Conservation (phyloP, 805 yeast genomes). For the Myxozyma mucilagina region DNA sequence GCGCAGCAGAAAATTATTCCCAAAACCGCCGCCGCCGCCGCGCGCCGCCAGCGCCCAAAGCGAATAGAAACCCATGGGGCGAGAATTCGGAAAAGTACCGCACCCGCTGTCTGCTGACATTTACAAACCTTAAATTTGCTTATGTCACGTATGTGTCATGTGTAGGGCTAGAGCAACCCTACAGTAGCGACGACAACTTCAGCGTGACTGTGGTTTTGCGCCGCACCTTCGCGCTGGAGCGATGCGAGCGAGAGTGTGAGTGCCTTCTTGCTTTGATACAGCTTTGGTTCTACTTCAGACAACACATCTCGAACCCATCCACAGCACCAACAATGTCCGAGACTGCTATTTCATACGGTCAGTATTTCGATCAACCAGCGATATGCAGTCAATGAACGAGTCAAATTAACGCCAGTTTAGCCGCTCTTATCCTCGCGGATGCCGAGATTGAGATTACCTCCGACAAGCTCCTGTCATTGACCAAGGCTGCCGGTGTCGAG, state of each 20-base stretch:
- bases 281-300: no score
- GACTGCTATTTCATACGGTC: slow-evolving; percentile 82
- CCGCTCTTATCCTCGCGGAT: slow-evolving; percentile 97
- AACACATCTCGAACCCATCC: no score
- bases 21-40: background rate
- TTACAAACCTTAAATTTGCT: no score
- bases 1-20: no score
- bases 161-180: no score
- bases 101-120: no score
- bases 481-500: slow-evolving; percentile 79
- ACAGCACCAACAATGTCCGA: slow-evolving; percentile 42
- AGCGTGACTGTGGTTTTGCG: no score
- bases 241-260: background rate
- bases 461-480: slow-evolving; percentile 75
- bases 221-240: background rate
- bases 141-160: no score
- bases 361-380: background rate
- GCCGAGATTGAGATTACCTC: slow-evolving; percentile 92
- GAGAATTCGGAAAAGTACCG: no score
- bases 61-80: no score
- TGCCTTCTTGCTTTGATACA: background rate
- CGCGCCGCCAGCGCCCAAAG: background rate
- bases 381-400: background rate
- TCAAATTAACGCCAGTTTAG: slow-evolving; percentile 41
- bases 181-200: no score